Conservation (phyloP, 1,139 yeast genomes). For the Meyerozyma sp. region DNA sequence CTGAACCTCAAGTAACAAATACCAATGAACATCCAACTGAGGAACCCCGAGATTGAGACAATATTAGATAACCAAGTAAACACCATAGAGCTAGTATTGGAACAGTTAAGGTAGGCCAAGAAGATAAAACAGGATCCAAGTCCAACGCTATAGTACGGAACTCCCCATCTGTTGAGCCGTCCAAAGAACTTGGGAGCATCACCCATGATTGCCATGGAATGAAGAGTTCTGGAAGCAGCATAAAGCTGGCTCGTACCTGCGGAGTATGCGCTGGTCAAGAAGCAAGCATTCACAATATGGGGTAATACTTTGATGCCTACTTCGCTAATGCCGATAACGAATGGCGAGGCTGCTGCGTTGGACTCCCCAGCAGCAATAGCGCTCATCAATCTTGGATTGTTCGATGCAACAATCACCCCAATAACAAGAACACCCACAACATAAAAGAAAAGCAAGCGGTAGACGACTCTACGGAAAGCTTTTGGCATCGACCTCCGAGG, state of each 20-base stretch:
- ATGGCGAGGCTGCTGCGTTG: conserved; percentile 47
- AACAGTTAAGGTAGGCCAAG: conserved; percentile 34
- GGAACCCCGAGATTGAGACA: conserved; percentile 40
- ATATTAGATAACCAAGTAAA: conserved; percentile 36
- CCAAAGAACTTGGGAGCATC: conserved; percentile 7
- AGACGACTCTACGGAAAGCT: conserved; percentile 1
- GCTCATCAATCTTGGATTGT: conserved; percentile 20
- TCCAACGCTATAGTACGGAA: conserved; percentile 28
- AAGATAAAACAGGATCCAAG: conserved; percentile 30
- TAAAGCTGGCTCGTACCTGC: conserved; percentile 3
- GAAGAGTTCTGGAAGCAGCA: conserved; percentile 3
- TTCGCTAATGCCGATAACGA: conserved; percentile 37
- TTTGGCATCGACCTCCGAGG: conserved; percentile 2
- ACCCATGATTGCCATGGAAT: conserved; percentile 2
- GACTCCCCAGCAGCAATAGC: conserved; percentile 17
- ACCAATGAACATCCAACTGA: conserved; percentile 24
- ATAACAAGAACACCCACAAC: conserved; percentile 28
- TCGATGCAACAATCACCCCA: conserved; percentile 39
- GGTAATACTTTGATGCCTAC: conserved; percentile 9
- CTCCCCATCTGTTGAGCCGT: conserved; percentile 7
- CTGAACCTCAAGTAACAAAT: conserved; percentile 6
- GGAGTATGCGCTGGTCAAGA: conserved; percentile 4
- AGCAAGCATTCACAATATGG: conserved; percentile 5
- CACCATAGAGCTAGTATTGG: conserved; percentile 27
- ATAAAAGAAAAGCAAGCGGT: conserved; percentile 4